A percentile compares a stretch with the other conserved stretches of the same genome.
phyloP scores from a whole-genome alignment of 78 protist species.

The Dictyostelium purpureum region DNA sequence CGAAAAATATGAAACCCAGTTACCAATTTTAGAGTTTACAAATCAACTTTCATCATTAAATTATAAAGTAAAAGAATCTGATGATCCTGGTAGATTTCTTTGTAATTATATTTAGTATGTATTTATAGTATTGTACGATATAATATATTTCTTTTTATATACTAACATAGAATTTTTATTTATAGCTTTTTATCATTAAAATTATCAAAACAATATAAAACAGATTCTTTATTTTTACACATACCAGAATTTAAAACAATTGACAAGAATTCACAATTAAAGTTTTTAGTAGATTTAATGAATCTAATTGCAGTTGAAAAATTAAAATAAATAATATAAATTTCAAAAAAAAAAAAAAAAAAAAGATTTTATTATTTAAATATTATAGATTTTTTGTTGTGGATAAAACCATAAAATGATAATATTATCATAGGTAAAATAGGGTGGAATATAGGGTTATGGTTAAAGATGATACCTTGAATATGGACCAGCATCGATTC shows the following conservation, averaged over 20 bases:
- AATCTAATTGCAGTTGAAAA: background rate
- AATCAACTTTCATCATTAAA: background rate
- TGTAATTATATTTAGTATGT: slow-evolving; percentile 8
- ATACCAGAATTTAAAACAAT: background rate
- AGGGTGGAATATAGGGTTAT: too few relatives aligned
- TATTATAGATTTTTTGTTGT: too few relatives aligned
- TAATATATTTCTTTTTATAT: too few relatives aligned
- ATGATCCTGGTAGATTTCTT: background rate
- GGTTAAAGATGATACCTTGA: too few relatives aligned
- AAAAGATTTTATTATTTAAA: too few relatives aligned
- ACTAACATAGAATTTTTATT: background rate
- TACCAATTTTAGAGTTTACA: background rate
- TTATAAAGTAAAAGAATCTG: background rate
- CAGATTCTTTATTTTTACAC: background rate
- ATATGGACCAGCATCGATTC: too few relatives aligned
- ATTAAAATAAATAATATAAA: too few relatives aligned
- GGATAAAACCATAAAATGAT: too few relatives aligned
- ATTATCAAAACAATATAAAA: background rate
- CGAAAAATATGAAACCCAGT: background rate
- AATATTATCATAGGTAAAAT: too few relatives aligned
- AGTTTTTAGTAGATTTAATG: background rate
- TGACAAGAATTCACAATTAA: background rate
- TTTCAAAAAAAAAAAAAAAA: too few relatives aligned
- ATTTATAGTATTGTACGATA: background rate
- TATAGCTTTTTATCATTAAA: slow-evolving; percentile 3